A percentile compares a stretch with the other conserved stretches of the same genome.
phyloP scores from a whole-genome alignment of 2,329 filamentous ascomycete genomes.

The Exserohilum turcica region DNA sequence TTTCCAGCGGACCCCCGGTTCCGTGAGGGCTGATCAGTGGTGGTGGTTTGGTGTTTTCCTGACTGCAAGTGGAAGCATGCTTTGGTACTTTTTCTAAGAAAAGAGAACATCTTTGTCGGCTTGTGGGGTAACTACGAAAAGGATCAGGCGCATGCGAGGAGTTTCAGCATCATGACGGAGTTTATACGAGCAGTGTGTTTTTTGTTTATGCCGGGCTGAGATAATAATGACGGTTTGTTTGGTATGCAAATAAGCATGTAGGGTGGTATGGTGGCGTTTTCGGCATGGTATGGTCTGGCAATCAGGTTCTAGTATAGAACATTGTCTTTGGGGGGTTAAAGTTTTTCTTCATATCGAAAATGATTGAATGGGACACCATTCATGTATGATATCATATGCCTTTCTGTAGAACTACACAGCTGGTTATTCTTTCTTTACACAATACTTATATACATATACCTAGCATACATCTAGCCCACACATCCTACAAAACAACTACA shows the following conservation, averaged over 20 bases:
- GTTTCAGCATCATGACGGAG: neutral
- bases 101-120: neutral
- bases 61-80: slow-evolving; percentile 54
- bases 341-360: too few species aligned
- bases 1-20: slow-evolving; percentile 40
- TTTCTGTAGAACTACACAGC: too few species aligned
- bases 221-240: neutral
- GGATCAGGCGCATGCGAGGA: neutral
- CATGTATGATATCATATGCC: too few species aligned
- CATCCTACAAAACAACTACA: too few species aligned
- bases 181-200: neutral
- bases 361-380: too few species aligned
- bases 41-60: slow-evolving; percentile 59
- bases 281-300: neutral
- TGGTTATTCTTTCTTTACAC: neutral
- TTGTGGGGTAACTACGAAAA: neutral
- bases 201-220: neutral
- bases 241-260: neutral
- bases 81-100: slow-evolving; percentile 53
- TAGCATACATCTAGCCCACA: too few species aligned
- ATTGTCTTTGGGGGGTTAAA: neutral
- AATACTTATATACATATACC: too few species aligned
- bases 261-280: neutral
- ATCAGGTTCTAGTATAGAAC: neutral
- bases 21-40: slow-evolving; percentile 51